phyloP scores from a whole-genome alignment of 169 alveolate species.

The Cryptosporidium felis region DNA sequence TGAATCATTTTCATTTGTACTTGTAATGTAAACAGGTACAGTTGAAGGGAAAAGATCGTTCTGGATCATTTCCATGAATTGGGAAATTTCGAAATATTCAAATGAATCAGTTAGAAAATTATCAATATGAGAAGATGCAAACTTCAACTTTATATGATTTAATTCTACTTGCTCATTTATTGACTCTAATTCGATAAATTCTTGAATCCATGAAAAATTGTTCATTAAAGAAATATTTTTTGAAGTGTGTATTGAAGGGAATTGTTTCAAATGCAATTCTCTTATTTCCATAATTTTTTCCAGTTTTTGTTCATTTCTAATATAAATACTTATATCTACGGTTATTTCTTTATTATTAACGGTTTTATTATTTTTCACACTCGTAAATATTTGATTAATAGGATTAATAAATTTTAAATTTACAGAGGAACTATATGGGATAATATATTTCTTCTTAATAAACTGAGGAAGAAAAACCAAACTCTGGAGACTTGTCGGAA shows the following conservation, averaged over 20 bases:
- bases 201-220: constrained; percentile 27
- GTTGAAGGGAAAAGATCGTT: not conserved
- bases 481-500: constrained; percentile 13
- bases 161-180: not conserved
- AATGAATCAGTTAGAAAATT: not conserved
- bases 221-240: not conserved
- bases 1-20: constrained; percentile 33
- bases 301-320: not conserved
- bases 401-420: constrained; percentile 3
- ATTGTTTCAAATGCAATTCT: not conserved
- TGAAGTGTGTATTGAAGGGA: not conserved
- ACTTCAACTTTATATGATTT: not conserved
- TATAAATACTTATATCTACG: constrained; percentile 7
- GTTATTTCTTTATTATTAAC: not conserved
- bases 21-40: constrained; percentile 28
- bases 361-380: constrained; percentile 12
- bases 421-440: not conserved
- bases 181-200: not conserved
- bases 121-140: constrained; percentile 6
- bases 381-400: not conserved
- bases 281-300: not conserved
- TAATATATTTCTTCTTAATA: not conserved
- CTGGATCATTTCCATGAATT: not conserved
- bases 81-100: constrained; percentile 10
- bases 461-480: constrained; percentile 7